Conservation (phyloP, 2,329 filamentous ascomycete genomes). For the Aaosphaeria pasadenensis region DNA sequence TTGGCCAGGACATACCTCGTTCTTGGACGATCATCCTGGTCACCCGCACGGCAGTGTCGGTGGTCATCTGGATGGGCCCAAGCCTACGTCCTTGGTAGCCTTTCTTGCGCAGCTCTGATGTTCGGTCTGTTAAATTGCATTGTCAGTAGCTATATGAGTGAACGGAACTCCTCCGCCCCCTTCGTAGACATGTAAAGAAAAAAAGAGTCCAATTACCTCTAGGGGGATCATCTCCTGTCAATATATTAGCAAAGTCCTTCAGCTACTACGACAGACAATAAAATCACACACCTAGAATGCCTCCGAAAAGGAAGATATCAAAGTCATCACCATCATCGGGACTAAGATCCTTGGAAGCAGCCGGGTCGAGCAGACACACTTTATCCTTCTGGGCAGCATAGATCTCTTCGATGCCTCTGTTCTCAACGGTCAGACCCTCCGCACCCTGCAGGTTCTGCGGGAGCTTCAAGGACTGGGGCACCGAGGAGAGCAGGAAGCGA, state of each 20-base stretch:
- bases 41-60: constrained; percentile 92
- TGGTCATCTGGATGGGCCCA: constrained; percentile 96
- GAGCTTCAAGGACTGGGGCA: constrained; percentile 64
- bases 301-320: constrained; percentile 91
- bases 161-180: too few relatives aligned
- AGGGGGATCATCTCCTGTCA: constrained; percentile 83
- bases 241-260: constrained; percentile 16
- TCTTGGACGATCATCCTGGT: constrained; percentile 86
- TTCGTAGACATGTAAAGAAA: too few relatives aligned
- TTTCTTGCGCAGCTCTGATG: constrained; percentile 91
- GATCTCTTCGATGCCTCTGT: constrained; percentile 76
- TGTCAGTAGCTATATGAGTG: too few relatives aligned
- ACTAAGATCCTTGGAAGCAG: constrained; percentile 74
- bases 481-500: constrained; percentile 77
- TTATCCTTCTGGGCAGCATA: constrained; percentile 69
- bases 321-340: constrained; percentile 81
- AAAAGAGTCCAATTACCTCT: constrained; percentile 60
- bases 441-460: constrained; percentile 57
- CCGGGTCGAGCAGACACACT: constrained; percentile 87
- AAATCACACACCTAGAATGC: constrained; percentile 72
- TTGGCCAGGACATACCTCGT: constrained; percentile 58
- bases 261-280: background rate
- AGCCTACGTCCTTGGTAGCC: constrained; percentile 85
- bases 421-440: constrained; percentile 68
- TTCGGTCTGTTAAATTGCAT: constrained; percentile 64